Conservation (phyloP, 225 moss, liverwort and hornwort species). For the Anthoceros angustus region DNA sequence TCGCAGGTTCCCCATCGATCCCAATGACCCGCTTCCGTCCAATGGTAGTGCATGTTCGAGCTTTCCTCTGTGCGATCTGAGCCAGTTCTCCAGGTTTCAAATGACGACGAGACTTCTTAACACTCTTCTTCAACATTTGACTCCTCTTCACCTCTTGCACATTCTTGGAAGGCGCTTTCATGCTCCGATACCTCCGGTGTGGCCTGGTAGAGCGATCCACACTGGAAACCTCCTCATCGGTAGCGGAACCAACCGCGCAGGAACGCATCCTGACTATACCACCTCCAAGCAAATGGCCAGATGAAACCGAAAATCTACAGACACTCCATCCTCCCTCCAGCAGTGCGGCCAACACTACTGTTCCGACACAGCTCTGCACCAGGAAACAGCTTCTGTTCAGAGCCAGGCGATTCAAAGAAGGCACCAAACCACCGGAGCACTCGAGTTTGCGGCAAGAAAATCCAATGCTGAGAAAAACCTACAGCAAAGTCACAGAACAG, state of each 20-base stretch:
- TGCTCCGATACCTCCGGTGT: conserved; percentile 7
- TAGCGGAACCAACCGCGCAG: background rate
- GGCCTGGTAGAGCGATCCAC: background rate
- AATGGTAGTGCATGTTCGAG: conserved; percentile 17
- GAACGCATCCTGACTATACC: background rate
- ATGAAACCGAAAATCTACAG: no score
- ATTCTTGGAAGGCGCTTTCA: conserved; percentile 10
- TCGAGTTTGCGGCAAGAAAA: no score
- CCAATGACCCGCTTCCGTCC: conserved; percentile 19
- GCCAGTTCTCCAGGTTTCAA: conserved; percentile 28
- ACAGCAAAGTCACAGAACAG: no score
- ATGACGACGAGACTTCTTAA: conserved; percentile 17
- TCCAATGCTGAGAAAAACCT: no score
- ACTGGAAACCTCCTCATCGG: background rate
- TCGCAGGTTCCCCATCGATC: conserved; percentile 17
- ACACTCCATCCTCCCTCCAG: no score
- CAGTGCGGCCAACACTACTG: no score
- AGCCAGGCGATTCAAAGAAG: no score
- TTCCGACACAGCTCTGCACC: no score
- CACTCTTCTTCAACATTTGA: conserved; percentile 14
- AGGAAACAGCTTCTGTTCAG: no score
- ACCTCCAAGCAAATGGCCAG: no score
- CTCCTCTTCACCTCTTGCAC: conserved; percentile 23
- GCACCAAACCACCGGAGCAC: no score
- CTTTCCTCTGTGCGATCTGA: conserved; percentile 25